These are phyloP conservation scores for Zopfia rhizophila DNA, from an alignment of 2,329 filamentous ascomycete species.

Conservation along the genomic window DNA sequence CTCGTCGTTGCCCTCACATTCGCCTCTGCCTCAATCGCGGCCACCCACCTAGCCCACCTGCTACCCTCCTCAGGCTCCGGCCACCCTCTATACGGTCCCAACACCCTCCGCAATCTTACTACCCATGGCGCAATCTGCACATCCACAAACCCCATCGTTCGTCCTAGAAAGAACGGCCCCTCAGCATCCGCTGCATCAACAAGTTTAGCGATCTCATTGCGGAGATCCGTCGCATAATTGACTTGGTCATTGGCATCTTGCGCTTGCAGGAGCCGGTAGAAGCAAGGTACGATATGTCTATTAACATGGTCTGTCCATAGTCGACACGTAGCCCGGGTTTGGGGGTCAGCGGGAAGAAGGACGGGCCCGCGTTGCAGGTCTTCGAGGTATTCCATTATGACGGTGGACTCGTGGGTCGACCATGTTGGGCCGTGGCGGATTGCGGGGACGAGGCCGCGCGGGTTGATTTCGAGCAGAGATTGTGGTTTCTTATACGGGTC, in stretches of 20 bases:
- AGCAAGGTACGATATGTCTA: slow-evolving; percentile 76
- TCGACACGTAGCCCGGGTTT: slow-evolving; percentile 76
- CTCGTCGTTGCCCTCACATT: slow-evolving; percentile 75
- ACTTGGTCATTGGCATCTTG: slow-evolving; percentile 69
- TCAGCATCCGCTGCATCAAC: slow-evolving; percentile 66
- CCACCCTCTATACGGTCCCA: slow-evolving; percentile 74
- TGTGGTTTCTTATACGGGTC: slow-evolving; percentile 81
- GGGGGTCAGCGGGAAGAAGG: slow-evolving; percentile 73
- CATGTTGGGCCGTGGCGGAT: slow-evolving; percentile 78
- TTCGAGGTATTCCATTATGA: slow-evolving; percentile 90
- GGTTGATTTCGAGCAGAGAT: slow-evolving; percentile 78
- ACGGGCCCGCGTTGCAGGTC: slow-evolving; percentile 71
- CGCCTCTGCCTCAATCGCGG: slow-evolving; percentile 72
- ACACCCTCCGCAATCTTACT: slow-evolving; percentile 72
- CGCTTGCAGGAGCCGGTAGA: slow-evolving; percentile 78
- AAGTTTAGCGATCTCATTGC: slow-evolving; percentile 71
- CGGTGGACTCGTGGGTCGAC: slow-evolving; percentile 82
- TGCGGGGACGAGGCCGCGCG: slow-evolving; percentile 78
- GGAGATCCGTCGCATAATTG: slow-evolving; percentile 69
- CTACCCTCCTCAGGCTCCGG: slow-evolving; percentile 69
- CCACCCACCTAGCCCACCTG: slow-evolving; percentile 75
- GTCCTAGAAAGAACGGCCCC: slow-evolving; percentile 76
- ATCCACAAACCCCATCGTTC: slow-evolving; percentile 72
- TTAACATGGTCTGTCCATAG: slow-evolving; percentile 88
- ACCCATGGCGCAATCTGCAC: slow-evolving; percentile 81